phyloP scores from a whole-genome alignment of 345 rosid species.

The Aquilaria sinensis region DNA sequence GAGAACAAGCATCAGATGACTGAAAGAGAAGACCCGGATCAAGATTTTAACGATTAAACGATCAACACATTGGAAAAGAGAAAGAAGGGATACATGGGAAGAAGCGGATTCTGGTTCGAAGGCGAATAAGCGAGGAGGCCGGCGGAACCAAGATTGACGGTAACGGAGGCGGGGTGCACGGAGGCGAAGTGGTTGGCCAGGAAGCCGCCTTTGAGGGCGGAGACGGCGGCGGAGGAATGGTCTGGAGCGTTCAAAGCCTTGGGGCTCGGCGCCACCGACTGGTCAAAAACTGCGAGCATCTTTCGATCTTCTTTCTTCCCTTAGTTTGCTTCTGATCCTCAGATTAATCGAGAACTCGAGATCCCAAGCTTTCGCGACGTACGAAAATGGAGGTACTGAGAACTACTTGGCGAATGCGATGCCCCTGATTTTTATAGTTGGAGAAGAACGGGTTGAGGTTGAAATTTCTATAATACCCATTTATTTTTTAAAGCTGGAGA shows the following conservation, averaged over 20 bases:
- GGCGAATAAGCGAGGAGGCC: slow-evolving; percentile 74
- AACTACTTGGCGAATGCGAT: too few species aligned
- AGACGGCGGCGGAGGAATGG: slow-evolving; percentile 29
- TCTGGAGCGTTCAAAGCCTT: slow-evolving; percentile 63
- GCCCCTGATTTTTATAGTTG: too few species aligned
- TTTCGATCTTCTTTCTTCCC: slow-evolving; percentile 6
- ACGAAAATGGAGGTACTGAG: too few species aligned
- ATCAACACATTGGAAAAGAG: too few species aligned
- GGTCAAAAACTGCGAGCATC: slow-evolving; percentile 91
- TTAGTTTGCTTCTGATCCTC: background rate
- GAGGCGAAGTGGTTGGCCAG: slow-evolving; percentile 57
- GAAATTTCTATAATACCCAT: too few species aligned
- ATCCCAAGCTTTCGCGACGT: too few species aligned
- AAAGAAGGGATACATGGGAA: slow-evolving; percentile 57
- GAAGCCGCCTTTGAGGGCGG: slow-evolving; percentile 61
- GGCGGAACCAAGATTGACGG: slow-evolving; percentile 71
- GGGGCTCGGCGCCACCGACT: slow-evolving; percentile 77
- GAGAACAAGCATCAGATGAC: background rate
- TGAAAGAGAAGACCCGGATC: too few species aligned
- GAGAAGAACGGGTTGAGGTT: too few species aligned
- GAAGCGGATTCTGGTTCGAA: slow-evolving; percentile 71
- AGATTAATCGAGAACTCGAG: too few species aligned
- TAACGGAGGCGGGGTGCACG: slow-evolving; percentile 46
- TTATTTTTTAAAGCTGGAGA: too few species aligned
- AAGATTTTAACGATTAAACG: too few species aligned